Evolutionary conservation across 1,284 basidiomycete species (phyloP).

Genomic region (Fistulinella staudtii): DNA sequence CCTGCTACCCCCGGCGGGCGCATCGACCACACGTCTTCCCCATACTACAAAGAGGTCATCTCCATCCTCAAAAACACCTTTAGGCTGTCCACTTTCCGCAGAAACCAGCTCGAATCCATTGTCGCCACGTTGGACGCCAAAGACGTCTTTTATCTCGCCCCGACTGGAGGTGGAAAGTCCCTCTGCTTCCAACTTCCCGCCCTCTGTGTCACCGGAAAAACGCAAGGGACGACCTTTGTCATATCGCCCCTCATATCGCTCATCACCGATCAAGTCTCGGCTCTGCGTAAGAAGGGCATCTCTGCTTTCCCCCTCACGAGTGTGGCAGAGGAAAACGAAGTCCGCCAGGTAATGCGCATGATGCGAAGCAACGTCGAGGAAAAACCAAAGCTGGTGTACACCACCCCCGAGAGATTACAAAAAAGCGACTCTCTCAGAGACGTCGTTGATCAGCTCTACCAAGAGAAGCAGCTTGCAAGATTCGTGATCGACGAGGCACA

Average conservation of each 20-base stretch:
- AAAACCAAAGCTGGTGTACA: conserved; percentile 73
- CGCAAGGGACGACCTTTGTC: conserved; percentile 85
- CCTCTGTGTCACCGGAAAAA: conserved; percentile 68
- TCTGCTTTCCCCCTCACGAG: conserved; percentile 56
- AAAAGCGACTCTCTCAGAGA: conserved; percentile 56
- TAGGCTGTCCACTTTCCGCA: conserved; percentile 66
- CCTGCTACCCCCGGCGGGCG: no score
- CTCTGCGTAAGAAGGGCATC: conserved; percentile 64
- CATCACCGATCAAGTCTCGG: conserved; percentile 86
- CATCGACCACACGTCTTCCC: conserved; percentile 31
- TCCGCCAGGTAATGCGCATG: conserved; percentile 39
- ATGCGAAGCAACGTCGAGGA: conserved; percentile 37
- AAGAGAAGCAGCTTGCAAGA: conserved; percentile 63
- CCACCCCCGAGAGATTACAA: conserved; percentile 90
- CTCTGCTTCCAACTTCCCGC: conserved; percentile 88
- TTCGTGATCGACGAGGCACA: conserved; percentile 98
- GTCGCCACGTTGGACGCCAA: conserved; percentile 73
- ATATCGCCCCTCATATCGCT: conserved; percentile 88
- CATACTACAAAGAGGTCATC: conserved; percentile 58
- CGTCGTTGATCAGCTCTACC: conserved; percentile 58
- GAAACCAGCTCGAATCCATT: conserved; percentile 87
- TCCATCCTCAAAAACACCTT: conserved; percentile 66
- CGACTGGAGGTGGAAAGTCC: conserved; percentile 94
- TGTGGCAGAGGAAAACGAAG: conserved; percentile 52
- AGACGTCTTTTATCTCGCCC: conserved; percentile 95